A percentile compares a stretch with the other conserved stretches of the same genome.
Conservation (phyloP, 2,329 filamentous ascomycete genomes). For the Eutypa lata region DNA sequence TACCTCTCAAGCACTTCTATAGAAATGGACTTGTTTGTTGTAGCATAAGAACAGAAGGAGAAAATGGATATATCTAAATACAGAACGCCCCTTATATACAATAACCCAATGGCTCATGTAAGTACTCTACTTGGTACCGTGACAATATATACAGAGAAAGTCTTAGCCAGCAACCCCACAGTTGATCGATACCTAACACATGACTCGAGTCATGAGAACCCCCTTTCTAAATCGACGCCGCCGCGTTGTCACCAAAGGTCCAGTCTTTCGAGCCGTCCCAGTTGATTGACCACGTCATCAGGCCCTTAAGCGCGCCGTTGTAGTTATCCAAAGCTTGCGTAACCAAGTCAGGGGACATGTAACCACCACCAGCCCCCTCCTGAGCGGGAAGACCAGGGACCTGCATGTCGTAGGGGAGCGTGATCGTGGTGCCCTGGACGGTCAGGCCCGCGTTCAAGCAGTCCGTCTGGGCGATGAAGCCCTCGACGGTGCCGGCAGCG, state of each 20-base stretch:
- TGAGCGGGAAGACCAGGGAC: constrained; percentile 34
- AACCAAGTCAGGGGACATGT: constrained; percentile 29
- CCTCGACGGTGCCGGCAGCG: constrained; percentile 26
- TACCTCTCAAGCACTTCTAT: no score
- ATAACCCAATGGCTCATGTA: no score
- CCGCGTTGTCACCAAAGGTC: constrained; percentile 34
- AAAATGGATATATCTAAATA: no score
- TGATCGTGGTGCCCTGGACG: constrained; percentile 30
- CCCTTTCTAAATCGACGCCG: no score
- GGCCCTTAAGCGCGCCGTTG: constrained; percentile 28
- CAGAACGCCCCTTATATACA: no score
- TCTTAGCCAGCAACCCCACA: no score
- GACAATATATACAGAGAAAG: no score
- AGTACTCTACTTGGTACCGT: no score
- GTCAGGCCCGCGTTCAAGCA: constrained; percentile 31
- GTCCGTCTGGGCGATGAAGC: constrained; percentile 34
- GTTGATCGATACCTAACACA: no score
- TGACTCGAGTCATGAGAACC: no score
- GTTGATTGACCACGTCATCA: constrained; percentile 37
- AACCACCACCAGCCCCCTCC: constrained; percentile 29
- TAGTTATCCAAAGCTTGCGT: constrained; percentile 29
- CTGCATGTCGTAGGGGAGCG: constrained; percentile 31
- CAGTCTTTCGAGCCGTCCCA: constrained; percentile 33
- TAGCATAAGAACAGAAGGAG: no score
- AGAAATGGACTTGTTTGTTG: no score